Evolutionary conservation across 352 stramenopile genomes (phyloP).

Genomic region (Phytophthora idaei): DNA sequence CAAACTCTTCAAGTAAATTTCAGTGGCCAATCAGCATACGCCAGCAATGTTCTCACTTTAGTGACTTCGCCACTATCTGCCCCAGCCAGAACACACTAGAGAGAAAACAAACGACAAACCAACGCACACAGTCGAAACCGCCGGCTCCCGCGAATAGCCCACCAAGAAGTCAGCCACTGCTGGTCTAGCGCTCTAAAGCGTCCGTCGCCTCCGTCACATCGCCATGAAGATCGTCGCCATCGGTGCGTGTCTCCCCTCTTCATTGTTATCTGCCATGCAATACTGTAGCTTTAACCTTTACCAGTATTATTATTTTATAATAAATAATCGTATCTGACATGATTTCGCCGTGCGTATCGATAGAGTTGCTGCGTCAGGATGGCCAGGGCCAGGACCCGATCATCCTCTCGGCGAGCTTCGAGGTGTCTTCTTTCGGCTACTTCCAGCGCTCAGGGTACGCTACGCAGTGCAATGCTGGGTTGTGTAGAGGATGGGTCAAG

Average conservation of each 20-base stretch:
- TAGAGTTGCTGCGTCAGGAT: constrained; percentile 77
- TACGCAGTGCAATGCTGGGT: neutral
- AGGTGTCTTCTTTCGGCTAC: constrained; percentile 86
- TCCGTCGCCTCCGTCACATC: constrained; percentile 3
- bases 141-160: constrained; percentile 26
- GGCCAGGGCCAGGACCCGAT: constrained; percentile 59
- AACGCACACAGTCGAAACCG: constrained; percentile 36
- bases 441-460: constrained; percentile 85
- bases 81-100: constrained; percentile 26
- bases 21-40: constrained; percentile 21
- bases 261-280: neutral
- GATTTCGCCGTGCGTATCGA: constrained; percentile 10
- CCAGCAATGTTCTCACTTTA: constrained; percentile 18
- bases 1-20: constrained; percentile 18
- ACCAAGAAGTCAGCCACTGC: constrained; percentile 6
- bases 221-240: constrained; percentile 89
- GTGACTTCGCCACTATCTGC: constrained; percentile 8
- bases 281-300: neutral
- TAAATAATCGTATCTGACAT: neutral
- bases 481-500: neutral
- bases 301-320: neutral
- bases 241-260: constrained; percentile 42
- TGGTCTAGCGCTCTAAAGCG: neutral
- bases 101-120: constrained; percentile 25
- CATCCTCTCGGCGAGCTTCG: constrained; percentile 72